Evolutionary conservation across 2,329 filamentous ascomycete genomes (phyloP).

Genomic region (Trichothecium roseum): DNA sequence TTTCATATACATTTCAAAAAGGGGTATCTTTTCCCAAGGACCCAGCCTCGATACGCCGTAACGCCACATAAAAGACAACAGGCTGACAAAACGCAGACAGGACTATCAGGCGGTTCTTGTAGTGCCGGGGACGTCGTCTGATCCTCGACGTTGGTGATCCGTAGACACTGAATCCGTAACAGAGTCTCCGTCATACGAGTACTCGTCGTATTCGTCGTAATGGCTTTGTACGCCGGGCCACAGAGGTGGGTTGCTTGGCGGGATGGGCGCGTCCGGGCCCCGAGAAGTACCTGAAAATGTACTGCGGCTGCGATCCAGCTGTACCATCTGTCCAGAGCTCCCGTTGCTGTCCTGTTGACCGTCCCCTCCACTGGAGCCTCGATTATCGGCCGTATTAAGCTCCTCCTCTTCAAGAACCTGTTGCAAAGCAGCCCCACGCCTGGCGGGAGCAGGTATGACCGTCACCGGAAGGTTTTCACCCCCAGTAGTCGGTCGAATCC

Average conservation of each 20-base stretch:
- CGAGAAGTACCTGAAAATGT: slow-evolving; percentile 8
- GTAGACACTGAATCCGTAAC: slow-evolving; percentile 17
- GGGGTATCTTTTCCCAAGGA: neutral
- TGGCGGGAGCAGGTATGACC: slow-evolving; percentile 50
- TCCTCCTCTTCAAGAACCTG: slow-evolving; percentile 46
- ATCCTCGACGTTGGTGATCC: slow-evolving; percentile 13
- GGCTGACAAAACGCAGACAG: neutral
- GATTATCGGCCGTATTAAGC: neutral
- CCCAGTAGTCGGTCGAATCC: slow-evolving; percentile 40
- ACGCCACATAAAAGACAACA: no score
- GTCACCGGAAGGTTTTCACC: slow-evolving; percentile 46
- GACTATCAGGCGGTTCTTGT: slow-evolving; percentile 7
- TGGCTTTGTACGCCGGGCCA: slow-evolving; percentile 29
- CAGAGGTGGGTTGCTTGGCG: slow-evolving; percentile 27
- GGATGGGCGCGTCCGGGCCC: slow-evolving; percentile 12
- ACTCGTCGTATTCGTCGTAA: slow-evolving; percentile 23
- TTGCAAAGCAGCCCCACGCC: slow-evolving; percentile 46
- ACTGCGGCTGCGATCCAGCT: slow-evolving; percentile 11
- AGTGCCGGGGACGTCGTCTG: slow-evolving; percentile 13
- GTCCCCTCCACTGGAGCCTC: slow-evolving; percentile 1
- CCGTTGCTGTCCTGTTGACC: slow-evolving; percentile 9
- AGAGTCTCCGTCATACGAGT: slow-evolving; percentile 17
- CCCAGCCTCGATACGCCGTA: no score
- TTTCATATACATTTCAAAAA: neutral
- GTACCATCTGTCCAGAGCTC: slow-evolving; percentile 6